phyloP scores from a whole-genome alignment of 305 asterid species.

The Fraxinus greggii region DNA sequence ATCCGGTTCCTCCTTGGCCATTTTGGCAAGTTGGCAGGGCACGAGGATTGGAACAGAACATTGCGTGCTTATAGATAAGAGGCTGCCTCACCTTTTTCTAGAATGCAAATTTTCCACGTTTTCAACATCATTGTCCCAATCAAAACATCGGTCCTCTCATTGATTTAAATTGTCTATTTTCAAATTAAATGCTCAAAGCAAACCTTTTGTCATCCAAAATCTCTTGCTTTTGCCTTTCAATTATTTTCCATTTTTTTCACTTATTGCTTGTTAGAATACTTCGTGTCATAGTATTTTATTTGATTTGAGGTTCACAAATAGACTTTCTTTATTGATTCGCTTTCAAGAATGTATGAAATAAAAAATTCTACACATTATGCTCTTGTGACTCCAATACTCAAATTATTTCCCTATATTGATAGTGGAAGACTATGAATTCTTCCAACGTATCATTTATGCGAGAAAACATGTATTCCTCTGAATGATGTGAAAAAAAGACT shows the following conservation, averaged over 20 bases:
- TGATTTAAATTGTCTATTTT: background rate
- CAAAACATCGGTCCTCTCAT: background rate
- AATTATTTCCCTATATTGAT: background rate
- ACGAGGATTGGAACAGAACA: background rate
- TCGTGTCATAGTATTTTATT: background rate
- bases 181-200: background rate
- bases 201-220: constrained; percentile 41
- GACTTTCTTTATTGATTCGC: background rate
- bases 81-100: constrained; percentile 6
- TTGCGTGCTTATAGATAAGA: background rate
- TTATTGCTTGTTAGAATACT: constrained; percentile 28
- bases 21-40: background rate
- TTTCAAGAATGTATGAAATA: background rate
- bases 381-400: constrained; percentile 31
- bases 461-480: background rate
- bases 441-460: background rate
- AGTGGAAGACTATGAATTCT: background rate
- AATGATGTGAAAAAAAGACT: background rate
- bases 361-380: constrained; percentile 22
- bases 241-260: constrained; percentile 16
- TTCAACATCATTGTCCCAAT: constrained; percentile 10
- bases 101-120: constrained; percentile 32
- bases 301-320: background rate
- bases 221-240: constrained; percentile 14
- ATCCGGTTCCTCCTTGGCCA: background rate